A percentile compares a stretch with the other conserved stretches of the same genome.
Evolutionary conservation across 768 basidiomycete genomes (phyloP).

Genomic region (Hygrophorus pudorinus): DNA sequence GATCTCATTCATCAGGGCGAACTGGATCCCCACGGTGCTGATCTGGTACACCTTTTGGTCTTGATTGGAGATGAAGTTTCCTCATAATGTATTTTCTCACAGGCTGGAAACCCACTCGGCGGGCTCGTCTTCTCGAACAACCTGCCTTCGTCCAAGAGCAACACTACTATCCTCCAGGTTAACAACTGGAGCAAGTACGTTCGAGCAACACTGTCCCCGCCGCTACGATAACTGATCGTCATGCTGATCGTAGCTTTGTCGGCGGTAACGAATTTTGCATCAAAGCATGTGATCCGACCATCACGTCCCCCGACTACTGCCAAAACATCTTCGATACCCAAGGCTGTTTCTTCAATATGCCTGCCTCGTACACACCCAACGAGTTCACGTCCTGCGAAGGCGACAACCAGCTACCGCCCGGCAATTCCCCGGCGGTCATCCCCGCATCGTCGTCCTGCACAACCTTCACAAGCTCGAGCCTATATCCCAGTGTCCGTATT

Average conservation of each 20-base stretch:
- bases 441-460: slow-evolving; percentile 7
- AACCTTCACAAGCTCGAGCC: slow-evolving; percentile 4
- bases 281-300: slow-evolving; percentile 57
- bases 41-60: slow-evolving; percentile 5
- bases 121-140: slow-evolving; percentile 56
- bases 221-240: not conserved
- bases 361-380: slow-evolving; percentile 47
- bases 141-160: slow-evolving; percentile 31
- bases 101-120: slow-evolving; percentile 79
- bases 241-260: slow-evolving; percentile 46
- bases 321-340: slow-evolving; percentile 69
- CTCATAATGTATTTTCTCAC: slow-evolving; percentile 3
- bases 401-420: slow-evolving; percentile 54
- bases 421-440: slow-evolving; percentile 15
- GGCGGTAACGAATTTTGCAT: slow-evolving; percentile 57
- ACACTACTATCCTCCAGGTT: slow-evolving; percentile 40
- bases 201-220: not conserved
- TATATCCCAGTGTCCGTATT: slow-evolving; percentile 1
- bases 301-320: slow-evolving; percentile 47
- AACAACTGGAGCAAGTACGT: slow-evolving; percentile 61
- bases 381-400: slow-evolving; percentile 57
- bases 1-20: slow-evolving; percentile 2
- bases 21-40: slow-evolving; percentile 10
- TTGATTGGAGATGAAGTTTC: not conserved
- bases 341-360: slow-evolving; percentile 66